phyloP scores from a whole-genome alignment of 2,329 filamentous ascomycete genomes.

The Harringtonia aguacate region DNA sequence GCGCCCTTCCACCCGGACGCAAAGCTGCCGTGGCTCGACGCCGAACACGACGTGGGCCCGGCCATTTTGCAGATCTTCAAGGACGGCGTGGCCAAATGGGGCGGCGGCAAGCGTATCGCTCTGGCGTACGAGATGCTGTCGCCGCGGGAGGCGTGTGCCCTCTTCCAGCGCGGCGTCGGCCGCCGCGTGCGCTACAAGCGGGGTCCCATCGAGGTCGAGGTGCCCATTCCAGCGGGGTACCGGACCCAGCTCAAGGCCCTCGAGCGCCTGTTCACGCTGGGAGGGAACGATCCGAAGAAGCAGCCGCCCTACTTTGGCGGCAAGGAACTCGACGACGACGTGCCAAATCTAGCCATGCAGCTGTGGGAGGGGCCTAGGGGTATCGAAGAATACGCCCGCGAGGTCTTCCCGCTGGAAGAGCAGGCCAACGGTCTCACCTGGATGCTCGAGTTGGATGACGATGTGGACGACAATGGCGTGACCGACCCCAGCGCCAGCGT shows the following conservation, averaged over 20 bases:
- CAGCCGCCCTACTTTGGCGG: slow-evolving; percentile 57
- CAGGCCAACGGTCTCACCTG: slow-evolving; percentile 87
- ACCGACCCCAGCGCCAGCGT: no score
- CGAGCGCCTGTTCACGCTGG: slow-evolving; percentile 46
- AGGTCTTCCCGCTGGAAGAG: slow-evolving; percentile 91
- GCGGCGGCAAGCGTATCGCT: slow-evolving; percentile 60
- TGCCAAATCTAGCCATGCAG: slow-evolving; percentile 64
- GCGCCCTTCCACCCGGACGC: slow-evolving; percentile 87
- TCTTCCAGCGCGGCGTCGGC: slow-evolving; percentile 69
- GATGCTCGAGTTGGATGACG: slow-evolving; percentile 55
- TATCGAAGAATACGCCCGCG: slow-evolving; percentile 86
- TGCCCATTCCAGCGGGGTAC: slow-evolving; percentile 81
- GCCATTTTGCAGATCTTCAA: slow-evolving; percentile 92
- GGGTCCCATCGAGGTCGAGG: slow-evolving; percentile 71
- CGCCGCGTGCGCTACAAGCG: slow-evolving; percentile 69
- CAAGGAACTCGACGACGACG: slow-evolving; percentile 44
- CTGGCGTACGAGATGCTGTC: slow-evolving; percentile 85
- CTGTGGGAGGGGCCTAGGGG: slow-evolving; percentile 88
- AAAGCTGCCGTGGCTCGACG: slow-evolving; percentile 88
- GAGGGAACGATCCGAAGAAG: slow-evolving; percentile 38
- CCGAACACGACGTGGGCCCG: slow-evolving; percentile 90
- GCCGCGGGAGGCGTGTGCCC: slow-evolving; percentile 68
- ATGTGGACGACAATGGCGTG: slow-evolving; percentile 25
- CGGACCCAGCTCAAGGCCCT: slow-evolving; percentile 70
- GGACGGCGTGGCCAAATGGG: slow-evolving; percentile 80